A percentile compares a stretch with the other conserved stretches of the same genome.
Evolutionary conservation across 2,329 filamentous ascomycete species (phyloP).

Genomic region (Sporothrix brunneoviolacea): DNA sequence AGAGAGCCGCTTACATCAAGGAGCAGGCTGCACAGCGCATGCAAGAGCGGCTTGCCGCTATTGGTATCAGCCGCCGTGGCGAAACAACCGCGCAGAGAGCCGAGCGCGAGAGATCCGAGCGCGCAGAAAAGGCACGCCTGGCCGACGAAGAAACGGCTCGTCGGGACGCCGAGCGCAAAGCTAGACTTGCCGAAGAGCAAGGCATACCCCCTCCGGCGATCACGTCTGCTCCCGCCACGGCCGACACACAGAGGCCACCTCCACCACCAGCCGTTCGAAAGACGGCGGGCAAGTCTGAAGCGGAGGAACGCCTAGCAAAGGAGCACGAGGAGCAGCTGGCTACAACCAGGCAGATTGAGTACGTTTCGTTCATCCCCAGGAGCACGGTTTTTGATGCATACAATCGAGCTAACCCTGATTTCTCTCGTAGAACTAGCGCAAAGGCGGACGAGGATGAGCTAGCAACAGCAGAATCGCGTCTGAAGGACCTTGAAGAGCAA

Average conservation of each 20-base stretch:
- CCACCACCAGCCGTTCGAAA: conserved; percentile 45
- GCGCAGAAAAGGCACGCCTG: conserved; percentile 77
- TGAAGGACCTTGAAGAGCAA: conserved; percentile 88
- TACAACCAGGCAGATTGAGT: conserved; percentile 75
- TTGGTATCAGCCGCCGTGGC: conserved; percentile 81
- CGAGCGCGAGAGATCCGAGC: conserved; percentile 81
- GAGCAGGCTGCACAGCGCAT: conserved; percentile 96
- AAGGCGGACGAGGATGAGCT: conserved; percentile 73
- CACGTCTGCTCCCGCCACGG: conserved; percentile 28
- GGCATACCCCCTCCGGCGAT: conserved; percentile 52
- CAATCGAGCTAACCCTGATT: conserved; percentile 24
- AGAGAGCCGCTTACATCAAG: conserved; percentile 91
- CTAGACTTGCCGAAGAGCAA: conserved; percentile 73
- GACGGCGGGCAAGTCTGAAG: conserved; percentile 48
- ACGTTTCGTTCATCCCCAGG: conserved; percentile 40
- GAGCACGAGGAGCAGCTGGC: conserved; percentile 71
- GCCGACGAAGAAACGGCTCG: conserved; percentile 92
- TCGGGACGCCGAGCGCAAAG: conserved; percentile 80
- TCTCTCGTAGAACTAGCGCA: conserved; percentile 59
- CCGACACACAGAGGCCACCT: conserved; percentile 58
- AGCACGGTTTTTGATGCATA: conserved; percentile 20
- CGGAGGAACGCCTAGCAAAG: conserved; percentile 58
- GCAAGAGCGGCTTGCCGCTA: conserved; percentile 87
- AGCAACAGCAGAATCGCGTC: conserved; percentile 69
- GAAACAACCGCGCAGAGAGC: conserved; percentile 78